Conservation (phyloP, 2,329 filamentous ascomycete species). For the Colletotrichum melonis region DNA sequence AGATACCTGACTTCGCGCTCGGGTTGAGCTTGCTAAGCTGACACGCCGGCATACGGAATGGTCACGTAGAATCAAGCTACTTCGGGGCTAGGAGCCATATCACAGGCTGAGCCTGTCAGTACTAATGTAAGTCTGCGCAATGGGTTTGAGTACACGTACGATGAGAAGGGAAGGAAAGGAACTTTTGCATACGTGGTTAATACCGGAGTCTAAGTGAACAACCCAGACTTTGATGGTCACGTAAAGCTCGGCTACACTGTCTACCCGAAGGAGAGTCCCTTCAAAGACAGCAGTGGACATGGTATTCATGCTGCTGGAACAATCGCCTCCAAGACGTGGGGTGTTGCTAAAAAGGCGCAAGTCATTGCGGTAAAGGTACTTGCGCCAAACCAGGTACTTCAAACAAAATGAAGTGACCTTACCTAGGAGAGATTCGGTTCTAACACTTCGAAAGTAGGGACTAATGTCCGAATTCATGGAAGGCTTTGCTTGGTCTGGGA, state of each 20-base stretch:
- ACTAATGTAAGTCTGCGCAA: slow-evolving; percentile 33
- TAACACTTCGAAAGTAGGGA: not conserved
- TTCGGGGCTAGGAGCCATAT: slow-evolving; percentile 15
- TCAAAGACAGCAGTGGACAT: slow-evolving; percentile 52
- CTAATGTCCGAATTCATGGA: slow-evolving; percentile 23
- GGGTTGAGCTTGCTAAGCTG: slow-evolving; percentile 6
- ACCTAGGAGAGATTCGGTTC: too few species aligned
- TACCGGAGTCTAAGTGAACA: slow-evolving; percentile 60
- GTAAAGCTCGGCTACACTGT: slow-evolving; percentile 52
- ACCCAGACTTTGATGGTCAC: slow-evolving; percentile 57
- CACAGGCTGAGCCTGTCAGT: slow-evolving; percentile 37
- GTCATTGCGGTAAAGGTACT: slow-evolving; percentile 58
- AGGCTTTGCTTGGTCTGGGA: slow-evolving; percentile 12
- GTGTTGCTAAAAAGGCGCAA: slow-evolving; percentile 55
- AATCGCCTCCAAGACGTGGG: slow-evolving; percentile 54
- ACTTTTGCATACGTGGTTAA: slow-evolving; percentile 65
- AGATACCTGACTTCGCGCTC: not conserved
- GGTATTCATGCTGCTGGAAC: slow-evolving; percentile 59
- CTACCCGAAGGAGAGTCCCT: slow-evolving; percentile 44
- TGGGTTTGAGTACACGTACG: slow-evolving; percentile 50
- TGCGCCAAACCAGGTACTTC: not conserved
- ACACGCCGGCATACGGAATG: not conserved
- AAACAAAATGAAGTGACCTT: slow-evolving; percentile 6
- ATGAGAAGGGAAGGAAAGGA: slow-evolving; percentile 50
- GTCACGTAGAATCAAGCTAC: not conserved